A percentile compares a stretch with the other conserved stretches of the same genome.
Conservation (phyloP, 2,329 filamentous ascomycete genomes). For the Microsporum audouinii region DNA sequence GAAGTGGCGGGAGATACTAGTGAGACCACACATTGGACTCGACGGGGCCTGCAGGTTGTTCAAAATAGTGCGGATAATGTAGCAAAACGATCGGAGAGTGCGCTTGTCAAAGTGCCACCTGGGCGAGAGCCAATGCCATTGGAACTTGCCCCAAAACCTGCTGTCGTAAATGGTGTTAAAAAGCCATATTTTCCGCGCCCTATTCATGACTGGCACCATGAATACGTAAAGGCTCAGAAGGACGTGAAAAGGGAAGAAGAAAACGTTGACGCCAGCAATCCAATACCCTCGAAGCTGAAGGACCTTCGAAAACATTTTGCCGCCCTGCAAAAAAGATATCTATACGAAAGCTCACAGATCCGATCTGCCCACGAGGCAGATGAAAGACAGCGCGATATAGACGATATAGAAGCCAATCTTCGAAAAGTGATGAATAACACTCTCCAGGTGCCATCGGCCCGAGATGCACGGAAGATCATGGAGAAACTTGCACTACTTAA, state of each 20-base stretch:
- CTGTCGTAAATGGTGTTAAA: slow-evolving; percentile 11
- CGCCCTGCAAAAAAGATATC: slow-evolving; percentile 15
- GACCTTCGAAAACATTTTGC: slow-evolving; percentile 9
- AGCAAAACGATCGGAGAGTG: slow-evolving; percentile 21
- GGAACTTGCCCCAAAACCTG: slow-evolving; percentile 18
- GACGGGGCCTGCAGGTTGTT: slow-evolving; percentile 20
- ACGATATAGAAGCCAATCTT: slow-evolving; percentile 15
- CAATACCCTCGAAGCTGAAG: neutral
- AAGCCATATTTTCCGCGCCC: slow-evolving; percentile 28
- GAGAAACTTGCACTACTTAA: neutral
- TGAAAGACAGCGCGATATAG: slow-evolving; percentile 19
- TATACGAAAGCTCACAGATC: slow-evolving; percentile 20
- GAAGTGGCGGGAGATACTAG: slow-evolving; percentile 27
- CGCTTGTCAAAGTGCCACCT: slow-evolving; percentile 22
- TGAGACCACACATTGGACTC: slow-evolving; percentile 15
- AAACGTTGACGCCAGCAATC: neutral
- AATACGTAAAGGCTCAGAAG: slow-evolving; percentile 26
- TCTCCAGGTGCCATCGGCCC: neutral
- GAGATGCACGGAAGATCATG: neutral
- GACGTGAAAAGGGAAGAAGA: slow-evolving; percentile 8
- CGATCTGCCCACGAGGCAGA: slow-evolving; percentile 11
- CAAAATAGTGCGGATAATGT: slow-evolving; percentile 20
- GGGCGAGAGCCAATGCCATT: slow-evolving; percentile 20
- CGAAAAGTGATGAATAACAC: slow-evolving; percentile 4
- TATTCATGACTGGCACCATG: slow-evolving; percentile 27